These are phyloP conservation scores for Hymenoscyphus albidus DNA, from an alignment of 2,329 filamentous ascomycete species.

Conservation along the genomic window DNA sequence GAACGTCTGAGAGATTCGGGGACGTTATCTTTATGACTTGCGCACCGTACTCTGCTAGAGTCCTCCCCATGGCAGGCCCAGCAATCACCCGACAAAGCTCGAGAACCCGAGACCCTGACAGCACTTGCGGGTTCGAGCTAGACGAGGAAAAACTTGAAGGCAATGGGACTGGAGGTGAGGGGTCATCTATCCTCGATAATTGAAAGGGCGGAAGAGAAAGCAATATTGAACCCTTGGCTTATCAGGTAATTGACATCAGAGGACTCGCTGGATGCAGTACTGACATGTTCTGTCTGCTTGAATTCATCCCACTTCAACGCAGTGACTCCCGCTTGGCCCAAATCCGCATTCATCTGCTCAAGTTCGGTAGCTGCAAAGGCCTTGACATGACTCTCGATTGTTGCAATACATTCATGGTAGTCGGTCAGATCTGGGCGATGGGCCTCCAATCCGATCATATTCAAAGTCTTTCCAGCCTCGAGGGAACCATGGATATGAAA, in stretches of 20 bases:
- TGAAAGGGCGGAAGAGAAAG: conserved; percentile 42
- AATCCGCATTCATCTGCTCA: conserved; percentile 52
- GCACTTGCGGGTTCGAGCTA: conserved; percentile 33
- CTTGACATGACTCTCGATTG: conserved; percentile 57
- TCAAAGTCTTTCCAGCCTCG: conserved; percentile 64
- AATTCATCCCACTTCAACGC: conserved; percentile 59
- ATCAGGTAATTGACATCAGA: not conserved
- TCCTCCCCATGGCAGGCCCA: conserved; percentile 67
- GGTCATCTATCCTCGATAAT: conserved; percentile 47
- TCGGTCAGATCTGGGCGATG: conserved; percentile 57
- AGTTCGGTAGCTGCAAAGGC: conserved; percentile 52
- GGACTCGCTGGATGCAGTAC: conserved; percentile 16
- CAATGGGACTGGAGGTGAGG: conserved; percentile 41
- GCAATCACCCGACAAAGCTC: conserved; percentile 75
- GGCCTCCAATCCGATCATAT: conserved; percentile 65
- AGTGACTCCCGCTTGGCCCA: conserved; percentile 57
- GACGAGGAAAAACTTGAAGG: conserved; percentile 28
- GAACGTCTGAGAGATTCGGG: conserved; percentile 63
- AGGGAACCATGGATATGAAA: conserved; percentile 75
- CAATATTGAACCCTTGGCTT: conserved; percentile 38
- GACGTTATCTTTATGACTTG: conserved; percentile 70
- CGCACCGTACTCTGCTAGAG: conserved; percentile 71
- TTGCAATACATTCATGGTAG: conserved; percentile 55
- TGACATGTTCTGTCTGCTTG: conserved; percentile 50
- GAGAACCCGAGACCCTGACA: conserved; percentile 64